phyloP scores from a whole-genome alignment of 2,329 filamentous ascomycete genomes.

The Hirsutella minnesotensis region DNA sequence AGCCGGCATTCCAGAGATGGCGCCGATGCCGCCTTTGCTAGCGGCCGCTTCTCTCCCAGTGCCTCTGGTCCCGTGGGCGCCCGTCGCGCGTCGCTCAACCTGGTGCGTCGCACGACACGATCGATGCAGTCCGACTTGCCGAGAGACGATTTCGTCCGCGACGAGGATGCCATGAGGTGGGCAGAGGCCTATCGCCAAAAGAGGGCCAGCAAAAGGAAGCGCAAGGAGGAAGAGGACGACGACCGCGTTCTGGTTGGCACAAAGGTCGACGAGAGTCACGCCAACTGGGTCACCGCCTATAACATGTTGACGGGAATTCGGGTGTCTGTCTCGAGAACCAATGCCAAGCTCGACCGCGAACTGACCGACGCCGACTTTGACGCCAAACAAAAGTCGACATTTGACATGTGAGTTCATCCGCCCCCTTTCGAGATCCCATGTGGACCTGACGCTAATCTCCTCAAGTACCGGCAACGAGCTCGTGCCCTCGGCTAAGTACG shows the following conservation, averaged over 20 bases:
- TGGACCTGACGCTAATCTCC: not conserved
- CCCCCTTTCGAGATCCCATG: no score
- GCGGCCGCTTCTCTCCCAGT: slow-evolving; percentile 69
- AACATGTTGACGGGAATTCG: slow-evolving; percentile 99
- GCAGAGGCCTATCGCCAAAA: slow-evolving; percentile 89
- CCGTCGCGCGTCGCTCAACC: slow-evolving; percentile 70
- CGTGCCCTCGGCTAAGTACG: slow-evolving; percentile 95
- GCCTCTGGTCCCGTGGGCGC: slow-evolving; percentile 41
- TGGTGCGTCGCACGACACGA: slow-evolving; percentile 70
- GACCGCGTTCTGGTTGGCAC: slow-evolving; percentile 91
- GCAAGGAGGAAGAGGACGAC: slow-evolving; percentile 79
- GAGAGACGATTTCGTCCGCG: slow-evolving; percentile 70
- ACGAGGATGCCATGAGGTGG: slow-evolving; percentile 87
- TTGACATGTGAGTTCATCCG: slow-evolving; percentile 66
- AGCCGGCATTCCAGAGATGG: slow-evolving; percentile 62
- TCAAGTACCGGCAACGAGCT: slow-evolving; percentile 84
- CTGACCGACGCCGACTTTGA: slow-evolving; percentile 87
- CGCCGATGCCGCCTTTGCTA: slow-evolving; percentile 53
- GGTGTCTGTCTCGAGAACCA: slow-evolving; percentile 89
- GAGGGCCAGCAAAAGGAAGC: slow-evolving; percentile 72
- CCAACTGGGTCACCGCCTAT: slow-evolving; percentile 96
- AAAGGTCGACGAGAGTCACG: slow-evolving; percentile 94
- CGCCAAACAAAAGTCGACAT: slow-evolving; percentile 93
- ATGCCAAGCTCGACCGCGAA: slow-evolving; percentile 88
- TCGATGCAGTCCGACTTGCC: slow-evolving; percentile 77